Base-by-base conservation (phyloP, 148 eudicot species). In the Beta vulgaris region DNA sequence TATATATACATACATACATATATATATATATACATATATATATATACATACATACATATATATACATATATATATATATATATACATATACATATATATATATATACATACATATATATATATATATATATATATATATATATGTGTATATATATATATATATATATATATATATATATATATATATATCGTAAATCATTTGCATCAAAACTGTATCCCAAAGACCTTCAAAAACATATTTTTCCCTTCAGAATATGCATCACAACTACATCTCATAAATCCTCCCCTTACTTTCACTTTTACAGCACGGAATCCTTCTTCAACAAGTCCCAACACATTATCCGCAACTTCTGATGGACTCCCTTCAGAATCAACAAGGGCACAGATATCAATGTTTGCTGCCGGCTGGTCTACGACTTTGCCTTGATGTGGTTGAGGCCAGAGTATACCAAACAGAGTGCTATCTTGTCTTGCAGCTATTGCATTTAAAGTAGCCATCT, bases 401-500 rank as follows among this genome's bases (percentile, higher is more conserved):
- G 88, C 70, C 71, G 74, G 73, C 37, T 74, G 84, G 77, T 79
- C 70, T 63, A 70, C 37, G 14, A 73, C 65, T 73, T 73, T 81
- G 48, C 48, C 77, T 67, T 69, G 59, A 72, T 77, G 76, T 63
- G 79, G 53, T 65, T 60, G 72, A 26, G 87, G 84, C 61, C 81
- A 83, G 60, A 96, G 89, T 82, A 91, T 25, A 74, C 80, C 80
- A 67, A 91, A 83, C 75, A 96, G 79, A 79, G 84, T 86, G 78
- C 93, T 87, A 15, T 79, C 81, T 55, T 81, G 80, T 43, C 79
- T 82, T 36, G 89, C 85, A 54, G 98, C 98, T 72, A 91, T 82
- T 28, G 98, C 99, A 87, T 91, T 96, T 32, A 96, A 88, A 54
- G 89, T 75, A 46, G 99, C 98, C 98, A 92, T 92, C 85, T 96